phyloP scores from a whole-genome alignment of 2,329 filamentous ascomycete species.

The Fusarium dlaminii region DNA sequence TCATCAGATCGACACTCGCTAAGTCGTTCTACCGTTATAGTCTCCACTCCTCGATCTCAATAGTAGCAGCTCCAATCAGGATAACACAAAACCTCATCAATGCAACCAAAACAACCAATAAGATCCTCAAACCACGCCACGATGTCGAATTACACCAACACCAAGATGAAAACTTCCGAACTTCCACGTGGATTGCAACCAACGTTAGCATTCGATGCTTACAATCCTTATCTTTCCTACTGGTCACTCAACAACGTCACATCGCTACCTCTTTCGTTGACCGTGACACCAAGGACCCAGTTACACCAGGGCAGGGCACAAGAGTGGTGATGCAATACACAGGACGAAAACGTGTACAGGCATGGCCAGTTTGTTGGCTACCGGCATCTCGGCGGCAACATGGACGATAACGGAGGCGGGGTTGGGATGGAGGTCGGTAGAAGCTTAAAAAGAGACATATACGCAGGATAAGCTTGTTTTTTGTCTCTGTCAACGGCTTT shows the following conservation, averaged over 20 bases:
- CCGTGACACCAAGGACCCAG: constrained; percentile 4
- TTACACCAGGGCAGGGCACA: background rate
- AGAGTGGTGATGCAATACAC: constrained; percentile 16
- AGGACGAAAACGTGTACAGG: constrained; percentile 20
- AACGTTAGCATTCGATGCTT: constrained; percentile 28
- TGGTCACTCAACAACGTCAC: constrained; percentile 4
- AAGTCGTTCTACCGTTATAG: background rate
- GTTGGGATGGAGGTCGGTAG: background rate
- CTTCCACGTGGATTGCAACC: constrained; percentile 16
- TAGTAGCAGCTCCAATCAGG: constrained; percentile 13
- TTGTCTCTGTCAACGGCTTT: background rate
- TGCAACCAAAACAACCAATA: constrained; percentile 11
- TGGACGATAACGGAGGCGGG: background rate
- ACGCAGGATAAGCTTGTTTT: background rate
- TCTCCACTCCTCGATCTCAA: constrained; percentile 4
- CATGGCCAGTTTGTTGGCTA: constrained; percentile 14
- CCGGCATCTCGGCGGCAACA: background rate
- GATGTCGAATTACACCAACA: background rate
- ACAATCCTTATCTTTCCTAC: constrained; percentile 10
- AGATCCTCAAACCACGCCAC: constrained; percentile 1
- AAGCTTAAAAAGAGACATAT: constrained; percentile 8
- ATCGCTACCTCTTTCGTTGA: constrained; percentile 23
- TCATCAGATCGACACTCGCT: background rate
- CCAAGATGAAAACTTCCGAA: background rate
- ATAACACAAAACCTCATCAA: background rate